These are phyloP conservation scores for Metschnikowia baotianmanensis DNA, from an alignment of 805 yeast species.

Conservation along the genomic window DNA sequence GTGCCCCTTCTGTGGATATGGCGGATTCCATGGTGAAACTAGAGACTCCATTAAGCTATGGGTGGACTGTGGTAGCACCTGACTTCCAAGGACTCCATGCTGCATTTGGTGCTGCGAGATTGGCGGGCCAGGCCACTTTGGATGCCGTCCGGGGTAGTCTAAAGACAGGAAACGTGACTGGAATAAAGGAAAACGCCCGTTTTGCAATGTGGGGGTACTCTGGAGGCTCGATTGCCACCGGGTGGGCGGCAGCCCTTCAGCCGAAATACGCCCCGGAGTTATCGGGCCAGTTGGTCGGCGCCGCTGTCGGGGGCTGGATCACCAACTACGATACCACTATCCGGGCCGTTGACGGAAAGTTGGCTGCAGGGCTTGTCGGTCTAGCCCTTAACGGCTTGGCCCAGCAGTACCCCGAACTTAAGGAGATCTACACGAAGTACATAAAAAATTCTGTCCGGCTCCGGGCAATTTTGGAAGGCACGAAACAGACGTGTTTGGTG, in stretches of 20 bases:
- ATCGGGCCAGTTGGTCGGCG: conserved; percentile 25
- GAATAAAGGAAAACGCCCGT: conserved; percentile 20
- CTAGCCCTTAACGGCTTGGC: conserved; percentile 30
- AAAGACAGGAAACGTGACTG: conserved; percentile 18
- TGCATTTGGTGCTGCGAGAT: conserved; percentile 33
- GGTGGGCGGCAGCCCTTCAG: conserved; percentile 40
- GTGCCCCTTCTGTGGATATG: conserved; percentile 23
- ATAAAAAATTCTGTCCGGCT: not conserved
- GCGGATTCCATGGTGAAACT: conserved; percentile 17
- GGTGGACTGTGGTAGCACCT: conserved; percentile 35
- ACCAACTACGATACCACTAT: conserved; percentile 32
- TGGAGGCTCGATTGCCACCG: conserved; percentile 38
- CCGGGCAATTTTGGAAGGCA: not conserved
- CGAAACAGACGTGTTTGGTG: conserved; percentile 3
- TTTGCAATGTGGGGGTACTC: conserved; percentile 36
- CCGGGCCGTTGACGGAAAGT: conserved; percentile 24
- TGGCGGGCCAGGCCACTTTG: conserved; percentile 31
- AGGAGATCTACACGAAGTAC: conserved; percentile 1
- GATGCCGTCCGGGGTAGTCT: conserved; percentile 33
- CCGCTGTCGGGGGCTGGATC: conserved; percentile 38
- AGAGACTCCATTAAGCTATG: conserved; percentile 20
- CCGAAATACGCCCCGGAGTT: conserved; percentile 38
- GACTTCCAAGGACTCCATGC: conserved; percentile 36
- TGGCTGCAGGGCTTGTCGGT: conserved; percentile 31
- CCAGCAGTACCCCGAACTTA: conserved; percentile 31